Percentiles rank a stretch among this genome's conserved stretches.
phyloP scores from a whole-genome alignment of 495 filamentous ascomycete species.

The Talaromyces borbonicus region DNA sequence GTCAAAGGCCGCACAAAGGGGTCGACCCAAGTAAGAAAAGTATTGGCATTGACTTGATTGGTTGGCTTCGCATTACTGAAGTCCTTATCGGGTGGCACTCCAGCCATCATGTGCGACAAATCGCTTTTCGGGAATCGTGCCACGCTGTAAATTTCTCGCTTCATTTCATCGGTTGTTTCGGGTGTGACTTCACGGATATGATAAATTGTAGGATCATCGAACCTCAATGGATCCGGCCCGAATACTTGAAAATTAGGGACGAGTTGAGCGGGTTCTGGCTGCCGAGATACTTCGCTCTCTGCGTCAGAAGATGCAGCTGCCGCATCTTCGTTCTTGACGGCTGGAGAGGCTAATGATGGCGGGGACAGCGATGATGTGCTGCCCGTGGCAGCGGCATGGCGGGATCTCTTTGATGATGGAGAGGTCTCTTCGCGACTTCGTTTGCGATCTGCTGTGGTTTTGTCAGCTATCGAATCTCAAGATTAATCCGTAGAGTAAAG shows the following conservation, averaged over 20 bases:
- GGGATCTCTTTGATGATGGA: conserved; percentile 39
- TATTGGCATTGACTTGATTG: conserved; percentile 85
- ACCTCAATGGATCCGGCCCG: conserved; percentile 82
- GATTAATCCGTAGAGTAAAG: conserved; percentile 10
- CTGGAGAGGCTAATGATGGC: conserved; percentile 43
- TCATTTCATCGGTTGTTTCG: conserved; percentile 71
- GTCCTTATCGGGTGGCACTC: conserved; percentile 83
- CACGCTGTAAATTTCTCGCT: conserved; percentile 78
- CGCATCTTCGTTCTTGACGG: conserved; percentile 37
- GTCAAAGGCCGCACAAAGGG: conserved; percentile 82
- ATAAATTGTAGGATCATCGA: conserved; percentile 89
- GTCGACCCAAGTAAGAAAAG: conserved; percentile 80
- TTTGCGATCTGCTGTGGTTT: conserved; percentile 4
- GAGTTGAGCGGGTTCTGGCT: conserved; percentile 66
- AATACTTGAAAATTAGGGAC: conserved; percentile 72
- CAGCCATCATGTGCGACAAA: conserved; percentile 74
- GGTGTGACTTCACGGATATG: conserved; percentile 68
- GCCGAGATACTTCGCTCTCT: conserved; percentile 57
- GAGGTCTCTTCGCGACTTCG: conserved; percentile 21
- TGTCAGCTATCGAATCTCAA: neutral
- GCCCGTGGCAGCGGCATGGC: conserved; percentile 46
- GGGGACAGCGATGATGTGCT: conserved; percentile 55
- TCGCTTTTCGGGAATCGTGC: conserved; percentile 71
- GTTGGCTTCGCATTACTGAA: conserved; percentile 89
- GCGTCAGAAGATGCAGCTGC: conserved; percentile 44